Base-by-base conservation (phyloP, 441 rosid species). In the Gossypium laxum region DNA sequence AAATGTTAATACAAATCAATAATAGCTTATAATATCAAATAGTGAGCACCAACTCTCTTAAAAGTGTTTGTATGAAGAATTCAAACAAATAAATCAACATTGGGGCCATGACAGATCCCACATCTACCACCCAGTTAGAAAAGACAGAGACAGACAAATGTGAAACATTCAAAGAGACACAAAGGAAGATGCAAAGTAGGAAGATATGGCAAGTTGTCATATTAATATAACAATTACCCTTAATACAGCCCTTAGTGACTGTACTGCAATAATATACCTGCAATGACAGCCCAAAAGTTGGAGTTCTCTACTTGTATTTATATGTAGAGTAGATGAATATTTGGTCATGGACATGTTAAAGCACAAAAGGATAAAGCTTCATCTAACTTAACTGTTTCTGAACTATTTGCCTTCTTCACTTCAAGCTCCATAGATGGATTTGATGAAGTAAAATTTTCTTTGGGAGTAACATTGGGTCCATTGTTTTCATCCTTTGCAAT, bases 331-430 rank as follows among this genome's bases (percentile, higher is more conserved):
- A 67, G 18, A 75, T 64, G 32, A 21, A 59, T 19, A 15, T 43
- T 63, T 63, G 68, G 21, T 43, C 17, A 63, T 21, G 32, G 57
- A 38, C 8, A 58, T 48, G 59, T 43, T 54, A 62, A 68, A 72
- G 61, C 61, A 70, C 2, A 50, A 24, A 75, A 59, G 22, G 58
- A 48, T 14, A 71, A 57, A 70, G 32, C 56, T 38, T 62, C 47
- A 58, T 32, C 54, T 63, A 85, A 79, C 86, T 84, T 69, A 69
- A 71, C 76, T 73, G 72, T 75, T 68, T 56, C 50, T 5, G 70
- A 57, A 56, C 62, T 61, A 72, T 71, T 52, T 55, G 78, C 28
- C 63, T 50, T 71, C 26, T 74, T 77, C 76, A 77, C 84, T 26
- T 59, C 81, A 84, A 77, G 74, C 74, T 56, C 74, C 50, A 74